Conservation (phyloP, 176 grass and related monocot genomes). For the Ananas comosus region DNA sequence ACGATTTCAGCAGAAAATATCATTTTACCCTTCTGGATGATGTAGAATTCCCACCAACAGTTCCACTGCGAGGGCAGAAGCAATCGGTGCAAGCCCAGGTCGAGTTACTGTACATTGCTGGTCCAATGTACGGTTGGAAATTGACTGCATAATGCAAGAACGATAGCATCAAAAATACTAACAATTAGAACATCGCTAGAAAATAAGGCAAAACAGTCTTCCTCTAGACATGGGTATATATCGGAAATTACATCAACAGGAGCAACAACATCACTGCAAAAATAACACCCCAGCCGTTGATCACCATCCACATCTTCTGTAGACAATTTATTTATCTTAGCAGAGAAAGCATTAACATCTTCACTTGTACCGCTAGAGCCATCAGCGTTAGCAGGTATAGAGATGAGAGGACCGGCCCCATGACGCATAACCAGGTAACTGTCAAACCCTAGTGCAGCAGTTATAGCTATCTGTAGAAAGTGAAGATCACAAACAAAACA, state of each 20-base stretch:
- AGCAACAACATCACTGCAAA: constrained; percentile 89
- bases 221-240: constrained; percentile 13
- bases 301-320: constrained; percentile 31
- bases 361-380: constrained; percentile 21
- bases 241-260: constrained; percentile 74
- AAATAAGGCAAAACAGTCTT: background rate
- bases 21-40: constrained; percentile 76
- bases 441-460: constrained; percentile 89
- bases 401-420: constrained; percentile 53
- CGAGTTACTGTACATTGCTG: constrained; percentile 97
- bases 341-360: constrained; percentile 21
- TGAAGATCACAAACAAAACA: constrained; percentile 18
- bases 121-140: constrained; percentile 86
- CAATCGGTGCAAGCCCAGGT: constrained; percentile 81
- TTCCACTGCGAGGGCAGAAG: constrained; percentile 64
- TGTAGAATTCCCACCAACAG: constrained; percentile 71
- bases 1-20: constrained; percentile 1
- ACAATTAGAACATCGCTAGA: constrained; percentile 7
- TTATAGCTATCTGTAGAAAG: constrained; percentile 67
- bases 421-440: constrained; percentile 95
- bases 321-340: constrained; percentile 18
- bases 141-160: constrained; percentile 40
- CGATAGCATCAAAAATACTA: background rate
- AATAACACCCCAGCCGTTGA: constrained; percentile 81
- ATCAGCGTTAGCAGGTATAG: background rate